Base-by-base conservation (phyloP, 1,284 basidiomycete genomes). In the Apiotrichum siamense region DNA sequence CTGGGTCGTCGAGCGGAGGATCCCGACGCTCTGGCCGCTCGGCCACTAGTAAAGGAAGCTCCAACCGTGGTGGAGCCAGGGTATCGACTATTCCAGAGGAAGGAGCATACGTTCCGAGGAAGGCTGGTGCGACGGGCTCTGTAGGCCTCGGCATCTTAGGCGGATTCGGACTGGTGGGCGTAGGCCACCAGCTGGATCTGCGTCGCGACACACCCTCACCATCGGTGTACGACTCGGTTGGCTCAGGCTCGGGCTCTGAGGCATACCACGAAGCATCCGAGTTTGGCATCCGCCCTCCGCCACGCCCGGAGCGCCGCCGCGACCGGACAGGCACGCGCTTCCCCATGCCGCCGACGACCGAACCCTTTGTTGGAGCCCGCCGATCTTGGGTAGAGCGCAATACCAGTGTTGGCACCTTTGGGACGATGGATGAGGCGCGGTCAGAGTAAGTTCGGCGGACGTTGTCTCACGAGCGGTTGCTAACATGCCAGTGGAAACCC, bases 391-490 rank as follows among this genome's bases (percentile, higher is more conserved):
- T 39, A 10, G 43, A 51, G 32, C 47, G 49, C 15, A 54, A 57
- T 43, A 42, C 27, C 21, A 57, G 55, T 20, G 52, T 52, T 1
- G 55, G 52, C 15, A 57, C 55, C 7, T 54, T 57, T 23, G 55
- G 54, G 20, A 50, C 44, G 2, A 20, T 32, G 12, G 49, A 48
- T 25, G 48, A 37, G n/a, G 26, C 21, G 41, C 23, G 17, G 23
- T n/a, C 9, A 39, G 45, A 35, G 42, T 49, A 5, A 33, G 40
- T 37, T 18, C 29, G 15, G 29, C n/a, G n/a, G 25, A 18, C 20
- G 24, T 10, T 15, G 18, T 17, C 11, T 24, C 13, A 7, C 26
- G 13, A n/a, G 18, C 17, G 24, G 12, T 11, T 35, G 17, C 53
- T 33, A 26, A 40, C 39, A 40, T 13, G 3, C 37, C 23, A 26